Percentiles rank a stretch among this genome's conserved stretches.
phyloP scores from a whole-genome alignment of 2,329 filamentous ascomycete species.

The Exophiala mesophila region DNA sequence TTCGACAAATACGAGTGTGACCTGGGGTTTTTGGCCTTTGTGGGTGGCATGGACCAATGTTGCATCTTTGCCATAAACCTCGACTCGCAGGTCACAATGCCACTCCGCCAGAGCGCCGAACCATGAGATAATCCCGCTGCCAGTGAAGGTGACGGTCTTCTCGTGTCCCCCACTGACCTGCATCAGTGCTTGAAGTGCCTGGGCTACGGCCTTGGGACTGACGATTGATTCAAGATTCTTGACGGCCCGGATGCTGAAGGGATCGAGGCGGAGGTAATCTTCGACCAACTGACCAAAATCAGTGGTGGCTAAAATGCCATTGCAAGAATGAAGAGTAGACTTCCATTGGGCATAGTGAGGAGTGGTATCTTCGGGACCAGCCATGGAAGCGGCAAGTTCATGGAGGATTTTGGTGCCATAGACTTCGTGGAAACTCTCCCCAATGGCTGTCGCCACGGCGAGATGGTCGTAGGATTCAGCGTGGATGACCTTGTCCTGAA shows the following conservation, averaged over 20 bases:
- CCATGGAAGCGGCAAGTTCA: slow-evolving; percentile 10
- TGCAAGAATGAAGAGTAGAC: slow-evolving; percentile 16
- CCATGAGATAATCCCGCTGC: slow-evolving; percentile 23
- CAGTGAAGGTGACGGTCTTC: slow-evolving; percentile 18
- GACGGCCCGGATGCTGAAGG: slow-evolving; percentile 12
- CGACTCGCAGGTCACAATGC: slow-evolving; percentile 23
- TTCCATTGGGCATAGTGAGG: slow-evolving; percentile 24
- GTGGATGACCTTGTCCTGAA: slow-evolving; percentile 20
- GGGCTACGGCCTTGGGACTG: slow-evolving; percentile 15
- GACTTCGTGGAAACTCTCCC: slow-evolving; percentile 22
- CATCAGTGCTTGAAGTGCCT: slow-evolving; percentile 17
- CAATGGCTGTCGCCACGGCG: slow-evolving; percentile 19
- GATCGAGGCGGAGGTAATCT: slow-evolving; percentile 22
- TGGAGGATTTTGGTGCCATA: slow-evolving; percentile 21
- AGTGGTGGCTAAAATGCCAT: slow-evolving; percentile 20
- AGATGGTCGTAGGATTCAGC: slow-evolving; percentile 23
- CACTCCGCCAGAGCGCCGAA: slow-evolving; percentile 23
- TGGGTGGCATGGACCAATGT: slow-evolving; percentile 15
- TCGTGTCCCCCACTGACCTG: slow-evolving; percentile 17
- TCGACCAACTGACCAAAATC: slow-evolving; percentile 24
- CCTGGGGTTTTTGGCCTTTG: slow-evolving; percentile 13
- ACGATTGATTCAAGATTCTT: slow-evolving; percentile 9
- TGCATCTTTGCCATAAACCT: slow-evolving; percentile 13
- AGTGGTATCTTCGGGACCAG: slow-evolving; percentile 16
- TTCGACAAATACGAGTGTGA: slow-evolving; percentile 17